Conservation (phyloP, 2,329 filamentous ascomycete species). For the Arthrobotrys sinensis region DNA sequence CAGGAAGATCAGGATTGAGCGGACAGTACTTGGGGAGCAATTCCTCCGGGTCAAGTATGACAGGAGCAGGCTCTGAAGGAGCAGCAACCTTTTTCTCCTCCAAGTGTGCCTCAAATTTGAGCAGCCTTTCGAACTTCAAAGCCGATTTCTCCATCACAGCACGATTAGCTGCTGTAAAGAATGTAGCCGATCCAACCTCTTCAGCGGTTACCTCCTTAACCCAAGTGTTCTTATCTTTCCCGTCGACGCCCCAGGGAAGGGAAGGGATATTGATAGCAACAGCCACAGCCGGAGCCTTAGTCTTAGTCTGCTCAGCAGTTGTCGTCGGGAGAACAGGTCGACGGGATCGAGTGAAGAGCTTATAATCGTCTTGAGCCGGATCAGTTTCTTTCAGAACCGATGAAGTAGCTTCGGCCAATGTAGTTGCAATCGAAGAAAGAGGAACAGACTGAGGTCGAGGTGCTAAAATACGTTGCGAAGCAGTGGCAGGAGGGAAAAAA, state of each 20-base stretch:
- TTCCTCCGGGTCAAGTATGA: too few relatives aligned
- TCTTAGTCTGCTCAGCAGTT: conserved; percentile 16
- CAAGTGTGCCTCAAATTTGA: neutral
- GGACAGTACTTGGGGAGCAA: neutral
- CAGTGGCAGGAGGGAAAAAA: conserved; percentile 37
- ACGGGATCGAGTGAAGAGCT: conserved; percentile 29
- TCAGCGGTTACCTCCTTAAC: neutral
- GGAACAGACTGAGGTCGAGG: conserved; percentile 24
- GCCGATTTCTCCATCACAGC: neutral
- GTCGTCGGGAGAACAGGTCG: neutral
- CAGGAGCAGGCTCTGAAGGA: neutral
- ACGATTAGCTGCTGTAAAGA: neutral
- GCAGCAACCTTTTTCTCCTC: conserved; percentile 1
- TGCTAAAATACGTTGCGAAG: conserved; percentile 3
- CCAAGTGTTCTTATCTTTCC: conserved; percentile 27
- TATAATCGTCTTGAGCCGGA: conserved; percentile 42
- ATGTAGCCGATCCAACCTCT: neutral
- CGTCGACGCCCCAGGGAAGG: conserved; percentile 16
- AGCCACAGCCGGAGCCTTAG: conserved; percentile 17
- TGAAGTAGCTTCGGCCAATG: neutral
- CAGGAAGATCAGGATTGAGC: conserved; percentile 36
- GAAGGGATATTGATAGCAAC: conserved; percentile 19
- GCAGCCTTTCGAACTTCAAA: conserved; percentile 29
- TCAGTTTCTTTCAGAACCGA: conserved; percentile 27
- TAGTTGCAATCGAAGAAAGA: conserved; percentile 1